Evolutionary conservation across 2,329 filamentous ascomycete genomes (phyloP).

Genomic region (Cyphellophora europaea): DNA sequence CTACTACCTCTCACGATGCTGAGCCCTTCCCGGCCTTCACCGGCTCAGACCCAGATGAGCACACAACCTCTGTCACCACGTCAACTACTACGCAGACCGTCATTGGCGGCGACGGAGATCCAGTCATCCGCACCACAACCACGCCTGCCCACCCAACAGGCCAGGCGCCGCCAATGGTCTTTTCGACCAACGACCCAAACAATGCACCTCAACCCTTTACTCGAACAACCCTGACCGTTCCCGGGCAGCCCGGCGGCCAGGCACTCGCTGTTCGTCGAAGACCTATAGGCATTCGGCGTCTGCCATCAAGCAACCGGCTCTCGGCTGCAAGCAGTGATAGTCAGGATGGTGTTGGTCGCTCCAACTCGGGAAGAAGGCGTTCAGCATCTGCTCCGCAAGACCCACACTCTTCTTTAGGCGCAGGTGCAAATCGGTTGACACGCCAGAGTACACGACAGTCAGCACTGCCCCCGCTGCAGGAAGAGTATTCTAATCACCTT

Average conservation of each 20-base stretch:
- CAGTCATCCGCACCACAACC: constrained; percentile 3
- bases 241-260: constrained; percentile 1
- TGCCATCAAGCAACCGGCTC: constrained; percentile 8
- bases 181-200: constrained; percentile 1
- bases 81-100: neutral
- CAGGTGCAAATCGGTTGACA: constrained; percentile 6
- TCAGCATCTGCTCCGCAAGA: constrained; percentile 15
- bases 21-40: constrained; percentile 11
- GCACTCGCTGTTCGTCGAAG: constrained; percentile 6
- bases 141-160: neutral
- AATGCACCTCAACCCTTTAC: constrained; percentile 5
- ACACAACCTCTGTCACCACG: neutral
- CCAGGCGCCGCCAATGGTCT: constrained; percentile 1
- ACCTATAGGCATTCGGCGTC: constrained; percentile 16
- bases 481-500: too few relatives aligned
- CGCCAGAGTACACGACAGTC: constrained; percentile 14
- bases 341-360: constrained; percentile 3
- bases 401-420: constrained; percentile 1
- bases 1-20: too few relatives aligned
- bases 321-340: constrained; percentile 4
- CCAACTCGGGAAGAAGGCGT: constrained; percentile 9
- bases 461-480: constrained; percentile 10
- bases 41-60: neutral
- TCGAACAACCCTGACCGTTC: constrained; percentile 6
- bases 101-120: neutral